Evolutionary conservation across 2,329 filamentous ascomycete genomes (phyloP).

Genomic region (Hypoxylon sp.): DNA sequence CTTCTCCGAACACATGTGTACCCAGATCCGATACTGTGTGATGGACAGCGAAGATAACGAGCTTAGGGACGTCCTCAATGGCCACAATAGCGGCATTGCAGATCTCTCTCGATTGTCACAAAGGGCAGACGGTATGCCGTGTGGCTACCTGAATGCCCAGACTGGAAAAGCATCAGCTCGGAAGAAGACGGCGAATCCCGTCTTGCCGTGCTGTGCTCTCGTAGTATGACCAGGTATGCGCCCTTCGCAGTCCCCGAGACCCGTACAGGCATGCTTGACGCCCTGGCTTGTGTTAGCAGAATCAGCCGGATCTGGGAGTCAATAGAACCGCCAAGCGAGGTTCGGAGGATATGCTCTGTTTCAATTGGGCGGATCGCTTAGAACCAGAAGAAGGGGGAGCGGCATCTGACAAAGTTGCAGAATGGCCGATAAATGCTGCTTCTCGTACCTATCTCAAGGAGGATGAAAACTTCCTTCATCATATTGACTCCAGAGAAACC

Average conservation of each 20-base stretch:
- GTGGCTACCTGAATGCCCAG: constrained; percentile 17
- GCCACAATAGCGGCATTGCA: neutral
- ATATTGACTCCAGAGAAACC: neutral
- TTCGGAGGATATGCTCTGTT: neutral
- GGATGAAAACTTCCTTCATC: neutral
- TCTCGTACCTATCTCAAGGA: neutral
- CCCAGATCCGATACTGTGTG: neutral
- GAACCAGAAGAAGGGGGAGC: neutral
- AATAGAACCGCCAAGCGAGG: neutral
- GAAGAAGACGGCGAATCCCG: neutral
- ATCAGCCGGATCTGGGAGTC: neutral
- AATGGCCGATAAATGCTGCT: constrained; percentile 17
- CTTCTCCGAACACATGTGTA: neutral
- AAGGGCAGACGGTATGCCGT: neutral
- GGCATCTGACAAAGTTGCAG: neutral
- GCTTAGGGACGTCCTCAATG: neutral
- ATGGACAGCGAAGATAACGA: neutral
- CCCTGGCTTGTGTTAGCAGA: neutral
- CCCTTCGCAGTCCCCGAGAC: neutral
- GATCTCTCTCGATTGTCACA: neutral
- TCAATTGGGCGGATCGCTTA: neutral
- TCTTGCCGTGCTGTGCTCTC: neutral
- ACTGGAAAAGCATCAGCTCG: neutral
- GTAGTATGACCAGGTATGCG: neutral
- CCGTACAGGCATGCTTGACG: neutral